Percentiles rank a stretch among this genome's conserved stretches.
Evolutionary conservation across 305 asterid species (phyloP).

Genomic region (Fraxinus floribunda): DNA sequence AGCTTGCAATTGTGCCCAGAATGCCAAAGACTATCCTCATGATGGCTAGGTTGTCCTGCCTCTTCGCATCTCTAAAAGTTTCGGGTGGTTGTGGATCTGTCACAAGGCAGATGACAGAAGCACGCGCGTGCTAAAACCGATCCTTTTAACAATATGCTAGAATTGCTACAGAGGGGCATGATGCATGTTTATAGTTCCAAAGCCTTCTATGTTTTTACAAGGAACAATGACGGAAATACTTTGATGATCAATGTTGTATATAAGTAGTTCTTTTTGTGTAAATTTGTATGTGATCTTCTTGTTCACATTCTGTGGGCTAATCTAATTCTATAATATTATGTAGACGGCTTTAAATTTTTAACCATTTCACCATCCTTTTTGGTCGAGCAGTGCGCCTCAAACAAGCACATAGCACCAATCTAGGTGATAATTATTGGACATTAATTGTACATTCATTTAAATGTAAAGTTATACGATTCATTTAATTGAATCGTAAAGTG

Average conservation of each 20-base stretch:
- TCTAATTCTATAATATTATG: background rate
- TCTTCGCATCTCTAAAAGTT: slow-evolving; percentile 70
- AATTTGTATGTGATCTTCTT: background rate
- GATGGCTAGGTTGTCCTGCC: slow-evolving; percentile 82
- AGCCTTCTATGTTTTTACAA: slow-evolving; percentile 9
- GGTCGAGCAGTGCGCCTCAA: background rate
- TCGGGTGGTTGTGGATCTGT: slow-evolving; percentile 49
- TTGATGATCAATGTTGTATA: background rate
- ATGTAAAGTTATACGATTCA: no score
- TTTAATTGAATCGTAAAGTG: no score
- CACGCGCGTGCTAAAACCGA: slow-evolving; percentile 44
- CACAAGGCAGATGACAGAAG: slow-evolving; percentile 54
- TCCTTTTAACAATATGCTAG: background rate
- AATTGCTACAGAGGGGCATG: slow-evolving; percentile 23
- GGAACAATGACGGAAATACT: slow-evolving; percentile 11
- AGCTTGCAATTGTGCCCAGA: slow-evolving; percentile 42
- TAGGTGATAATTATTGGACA: background rate
- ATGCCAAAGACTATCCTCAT: slow-evolving; percentile 50
- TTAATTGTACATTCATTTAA: no score
- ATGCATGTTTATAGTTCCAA: slow-evolving; percentile 5
- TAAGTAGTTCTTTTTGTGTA: background rate
- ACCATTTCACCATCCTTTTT: background rate
- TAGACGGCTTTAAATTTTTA: background rate
- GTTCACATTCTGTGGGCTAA: background rate
- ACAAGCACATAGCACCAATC: background rate